Conservation (phyloP, 2,329 filamentous ascomycete species). For the Corinectria fuckeliana region DNA sequence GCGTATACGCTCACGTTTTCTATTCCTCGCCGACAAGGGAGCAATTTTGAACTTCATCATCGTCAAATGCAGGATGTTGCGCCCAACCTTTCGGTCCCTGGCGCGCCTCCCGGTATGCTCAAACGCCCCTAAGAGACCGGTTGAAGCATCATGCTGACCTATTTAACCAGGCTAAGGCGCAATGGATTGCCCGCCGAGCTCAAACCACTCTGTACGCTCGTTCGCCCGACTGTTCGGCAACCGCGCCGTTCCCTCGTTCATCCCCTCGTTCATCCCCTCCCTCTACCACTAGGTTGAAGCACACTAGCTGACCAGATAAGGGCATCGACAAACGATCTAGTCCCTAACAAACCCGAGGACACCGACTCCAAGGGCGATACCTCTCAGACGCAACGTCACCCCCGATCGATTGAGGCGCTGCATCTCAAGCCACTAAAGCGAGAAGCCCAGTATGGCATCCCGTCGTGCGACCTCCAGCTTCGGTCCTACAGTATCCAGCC, state of each 20-base stretch:
- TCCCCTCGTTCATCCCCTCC: not conserved
- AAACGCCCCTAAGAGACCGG: not conserved
- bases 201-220: conserved; percentile 38
- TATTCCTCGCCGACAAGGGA: conserved; percentile 9
- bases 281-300: too few relatives aligned
- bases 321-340: conserved; percentile 24
- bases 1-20: conserved; percentile 30
- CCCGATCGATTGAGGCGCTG: conserved; percentile 82
- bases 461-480: conserved; percentile 88
- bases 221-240: conserved; percentile 4
- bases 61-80: conserved; percentile 41
- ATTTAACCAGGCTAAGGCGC: conserved; percentile 25
- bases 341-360: conserved; percentile 18
- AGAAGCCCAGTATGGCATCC: conserved; percentile 75
- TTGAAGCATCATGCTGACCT: conserved; percentile 16
- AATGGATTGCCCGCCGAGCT: conserved; percentile 34
- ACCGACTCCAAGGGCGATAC: not conserved
- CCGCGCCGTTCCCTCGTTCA: not conserved
- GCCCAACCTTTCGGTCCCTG: conserved; percentile 36
- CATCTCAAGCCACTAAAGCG: conserved; percentile 86
- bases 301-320: conserved; percentile 22
- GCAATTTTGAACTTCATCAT: conserved; percentile 31
- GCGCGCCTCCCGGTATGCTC: conserved; percentile 34
- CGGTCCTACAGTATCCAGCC: conserved; percentile 91
- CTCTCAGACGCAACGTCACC: conserved; percentile 58